A percentile compares a stretch with the other conserved stretches of the same genome.
These are phyloP conservation scores for Penicillium silybi DNA, from an alignment of 495 filamentous ascomycete genomes.

Conservation along the genomic window DNA sequence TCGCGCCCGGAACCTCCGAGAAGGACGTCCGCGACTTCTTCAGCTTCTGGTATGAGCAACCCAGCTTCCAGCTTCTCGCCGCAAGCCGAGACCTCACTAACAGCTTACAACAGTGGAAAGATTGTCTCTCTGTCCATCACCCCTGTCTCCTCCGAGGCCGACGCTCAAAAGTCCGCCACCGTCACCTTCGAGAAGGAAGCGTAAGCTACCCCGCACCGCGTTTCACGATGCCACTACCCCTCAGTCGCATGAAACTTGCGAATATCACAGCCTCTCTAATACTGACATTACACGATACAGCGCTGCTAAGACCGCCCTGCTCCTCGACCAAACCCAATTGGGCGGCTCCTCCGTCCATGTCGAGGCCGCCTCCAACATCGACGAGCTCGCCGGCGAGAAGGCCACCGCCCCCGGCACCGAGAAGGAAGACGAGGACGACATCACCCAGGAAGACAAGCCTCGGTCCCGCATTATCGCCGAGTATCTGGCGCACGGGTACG, in stretches of 20 bases:
- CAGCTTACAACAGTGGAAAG: slow-evolving; percentile 66
- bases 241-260: neutral
- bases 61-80: neutral
- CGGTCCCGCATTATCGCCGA: slow-evolving; percentile 89
- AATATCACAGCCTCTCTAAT: neutral
- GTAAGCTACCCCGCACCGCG: slow-evolving; percentile 42
- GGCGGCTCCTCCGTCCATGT: slow-evolving; percentile 78
- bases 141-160: slow-evolving; percentile 52
- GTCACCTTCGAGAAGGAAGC: slow-evolving; percentile 96
- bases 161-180: slow-evolving; percentile 69
- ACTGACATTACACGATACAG: slow-evolving; percentile 18
- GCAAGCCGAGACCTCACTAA: slow-evolving; percentile 19
- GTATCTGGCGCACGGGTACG: slow-evolving; percentile 92
- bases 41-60: slow-evolving; percentile 80
- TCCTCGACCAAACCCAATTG: slow-evolving; percentile 93
- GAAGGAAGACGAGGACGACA: slow-evolving; percentile 56
- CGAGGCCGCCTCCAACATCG: slow-evolving; percentile 58
- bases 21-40: slow-evolving; percentile 96
- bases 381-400: slow-evolving; percentile 56
- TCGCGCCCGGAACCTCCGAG: slow-evolving; percentile 72
- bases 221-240: slow-evolving; percentile 6
- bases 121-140: slow-evolving; percentile 78
- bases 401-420: slow-evolving; percentile 44
- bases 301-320: slow-evolving; percentile 91
- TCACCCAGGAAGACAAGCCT: slow-evolving; percentile 93